phyloP scores from a whole-genome alignment of 306 rosid species.

The Psophocarpus tetragonolobus region DNA sequence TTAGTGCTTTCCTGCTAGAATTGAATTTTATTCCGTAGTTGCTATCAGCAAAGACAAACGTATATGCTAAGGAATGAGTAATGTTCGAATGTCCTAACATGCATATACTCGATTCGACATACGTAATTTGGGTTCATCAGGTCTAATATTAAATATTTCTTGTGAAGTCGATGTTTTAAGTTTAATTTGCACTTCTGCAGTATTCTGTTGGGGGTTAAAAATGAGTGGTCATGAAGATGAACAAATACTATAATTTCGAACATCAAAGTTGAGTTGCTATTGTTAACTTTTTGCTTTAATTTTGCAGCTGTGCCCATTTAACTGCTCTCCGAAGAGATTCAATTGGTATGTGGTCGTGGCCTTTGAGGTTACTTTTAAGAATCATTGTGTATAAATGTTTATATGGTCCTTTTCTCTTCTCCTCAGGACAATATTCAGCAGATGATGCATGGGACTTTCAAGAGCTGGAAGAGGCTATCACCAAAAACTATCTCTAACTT shows the following conservation, averaged over 20 bases:
- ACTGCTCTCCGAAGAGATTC: constrained; percentile 95
- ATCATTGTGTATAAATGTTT: constrained; percentile 9
- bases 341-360: constrained; percentile 61
- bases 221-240: background rate
- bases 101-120: background rate
- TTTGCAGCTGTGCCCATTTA: constrained; percentile 88
- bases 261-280: constrained; percentile 2
- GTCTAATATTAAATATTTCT: background rate
- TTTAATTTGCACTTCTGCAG: background rate
- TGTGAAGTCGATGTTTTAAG: background rate
- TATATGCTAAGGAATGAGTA: background rate
- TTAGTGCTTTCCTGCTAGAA: background rate
- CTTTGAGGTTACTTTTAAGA: constrained; percentile 3
- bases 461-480: constrained; percentile 81
- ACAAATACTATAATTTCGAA: constrained; percentile 7
- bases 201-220: background rate
- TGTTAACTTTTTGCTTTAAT: constrained; percentile 24
- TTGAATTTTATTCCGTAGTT: background rate
- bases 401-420: constrained; percentile 8
- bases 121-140: background rate
- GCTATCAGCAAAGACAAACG: background rate
- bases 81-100: background rate
- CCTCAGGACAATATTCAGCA: constrained; percentile 78
- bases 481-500: constrained; percentile 65
- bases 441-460: constrained; percentile 94